phyloP scores from a whole-genome alignment of 768 basidiomycete species.

The Tricholoma matsutake region DNA sequence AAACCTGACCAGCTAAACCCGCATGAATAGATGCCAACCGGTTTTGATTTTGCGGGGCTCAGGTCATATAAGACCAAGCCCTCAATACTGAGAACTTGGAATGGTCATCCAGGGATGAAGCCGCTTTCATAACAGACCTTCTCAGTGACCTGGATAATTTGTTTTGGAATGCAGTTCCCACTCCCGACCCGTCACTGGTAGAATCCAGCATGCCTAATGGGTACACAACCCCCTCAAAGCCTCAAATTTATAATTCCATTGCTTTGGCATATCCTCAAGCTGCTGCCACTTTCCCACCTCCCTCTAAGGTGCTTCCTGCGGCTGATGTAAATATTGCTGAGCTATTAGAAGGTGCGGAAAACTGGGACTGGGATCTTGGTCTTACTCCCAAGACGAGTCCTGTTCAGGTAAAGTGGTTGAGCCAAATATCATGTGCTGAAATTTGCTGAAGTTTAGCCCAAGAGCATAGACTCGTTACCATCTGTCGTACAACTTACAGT shows the following conservation, averaged over 20 bases:
- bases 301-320: conserved; percentile 23
- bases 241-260: conserved; percentile 4
- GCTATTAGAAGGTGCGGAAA: conserved; percentile 63
- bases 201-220: conserved; percentile 8
- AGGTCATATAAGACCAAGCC: too few relatives aligned
- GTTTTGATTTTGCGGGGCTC: too few relatives aligned
- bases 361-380: conserved; percentile 68
- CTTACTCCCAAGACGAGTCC: conserved; percentile 49
- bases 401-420: conserved; percentile 14
- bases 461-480: too few relatives aligned
- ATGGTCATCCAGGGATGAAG: conserved; percentile 50
- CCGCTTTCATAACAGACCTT: conserved; percentile 48
- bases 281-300: conserved; percentile 11
- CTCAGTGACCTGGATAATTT: conserved; percentile 44
- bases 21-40: too few relatives aligned
- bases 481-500: too few relatives aligned
- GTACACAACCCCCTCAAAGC: conserved; percentile 16
- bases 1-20: too few relatives aligned
- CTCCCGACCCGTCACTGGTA: conserved; percentile 32
- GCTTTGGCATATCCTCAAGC: conserved; percentile 4
- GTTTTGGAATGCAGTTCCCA: conserved; percentile 41
- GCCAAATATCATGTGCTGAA: background rate
- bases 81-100: too few relatives aligned
- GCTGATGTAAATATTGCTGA: conserved; percentile 42
- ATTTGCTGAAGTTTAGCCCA: conserved; percentile 6